Base-by-base conservation (phyloP, 176 grass and related monocot species). In the Melocanna baccifera region DNA sequence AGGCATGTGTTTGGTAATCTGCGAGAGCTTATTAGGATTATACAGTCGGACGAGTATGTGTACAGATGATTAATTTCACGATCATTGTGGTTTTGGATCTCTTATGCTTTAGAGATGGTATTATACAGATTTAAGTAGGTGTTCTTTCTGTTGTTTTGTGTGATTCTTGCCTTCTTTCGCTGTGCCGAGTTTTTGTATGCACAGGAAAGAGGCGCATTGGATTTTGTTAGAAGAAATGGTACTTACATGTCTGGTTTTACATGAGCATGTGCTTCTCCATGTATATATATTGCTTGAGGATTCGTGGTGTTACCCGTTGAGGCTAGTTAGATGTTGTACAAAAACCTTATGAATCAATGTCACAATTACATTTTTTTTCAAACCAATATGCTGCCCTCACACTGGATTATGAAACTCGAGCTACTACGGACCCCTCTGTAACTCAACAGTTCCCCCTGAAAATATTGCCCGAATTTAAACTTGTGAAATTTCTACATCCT, bases 1-100 rank as follows among this genome's bases (percentile, higher is more conserved):
- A 82, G 82, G 29, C 86, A 77, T n/a, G 39, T 67, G 51, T 91
- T 91, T 43, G 82, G 69, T 81, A 91, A 91, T 66, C 90, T 91
- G 65, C 82, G 41, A 76, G 82, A 88, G 78, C 90, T 91, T 72
- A 40, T 88, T 76, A 88, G 86, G 86, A 78, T 91, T 56, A 34
- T 85, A 32, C 86, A 61, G 65, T 91, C 86, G 1, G 80, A 91
- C n/a, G 85, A 80, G 61, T 91, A 84, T 47, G 15, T 87, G 75
- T 87, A 80, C 81, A 84, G 22, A 36, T 91, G 85, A 91, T 53
- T 4, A 19, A 75, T 68, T 68, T 15, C 19, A 6, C 36, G 7
- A 22, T 43, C 36, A 59, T 16, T 45, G 7, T 62, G 42, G 29
- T 64, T 80, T 83, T 79, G 18, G 32, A 34, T 46, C 29, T 13